These are phyloP conservation scores for Monilinia fructicola DNA, from an alignment of 2,329 filamentous ascomycete genomes.

Conservation along the genomic window DNA sequence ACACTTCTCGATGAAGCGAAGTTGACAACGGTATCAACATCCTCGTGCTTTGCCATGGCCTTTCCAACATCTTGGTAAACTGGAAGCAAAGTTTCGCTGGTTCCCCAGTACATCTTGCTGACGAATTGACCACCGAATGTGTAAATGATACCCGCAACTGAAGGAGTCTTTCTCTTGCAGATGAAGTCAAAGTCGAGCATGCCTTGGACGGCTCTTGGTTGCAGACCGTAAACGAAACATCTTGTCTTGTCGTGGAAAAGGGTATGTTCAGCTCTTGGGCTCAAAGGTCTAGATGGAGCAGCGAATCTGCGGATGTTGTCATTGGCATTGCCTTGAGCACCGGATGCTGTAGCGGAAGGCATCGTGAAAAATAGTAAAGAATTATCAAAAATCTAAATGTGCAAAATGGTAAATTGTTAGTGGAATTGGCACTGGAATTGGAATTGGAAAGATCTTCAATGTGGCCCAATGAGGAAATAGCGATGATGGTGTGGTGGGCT, in stretches of 20 bases:
- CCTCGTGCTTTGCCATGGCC: conserved; percentile 92
- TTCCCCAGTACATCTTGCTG: conserved; percentile 99
- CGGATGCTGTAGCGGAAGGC: conserved; percentile 31
- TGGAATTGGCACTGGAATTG: conserved; percentile 28
- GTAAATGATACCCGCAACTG: conserved; percentile 99
- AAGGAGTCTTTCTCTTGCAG: conserved; percentile 96
- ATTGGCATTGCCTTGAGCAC: conserved; percentile 68
- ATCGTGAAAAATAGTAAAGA: conserved; percentile 18
- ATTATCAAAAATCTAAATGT: conserved; percentile 23
- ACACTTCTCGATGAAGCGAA: conserved; percentile 98
- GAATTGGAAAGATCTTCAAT: conserved; percentile 25
- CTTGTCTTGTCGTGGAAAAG: conserved; percentile 99
- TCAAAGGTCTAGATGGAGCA: conserved; percentile 87
- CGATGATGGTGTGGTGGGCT: conserved; percentile 10
- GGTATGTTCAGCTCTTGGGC: conserved; percentile 81
- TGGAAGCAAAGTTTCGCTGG: conserved; percentile 95
- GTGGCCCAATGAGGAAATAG: conserved; percentile 9
- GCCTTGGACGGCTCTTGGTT: conserved; percentile 87
- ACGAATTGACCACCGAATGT: conserved; percentile 99
- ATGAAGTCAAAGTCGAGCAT: conserved; percentile 99
- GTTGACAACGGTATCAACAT: conserved; percentile 98
- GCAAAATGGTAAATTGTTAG: conserved; percentile 26
- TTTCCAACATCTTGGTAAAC: conserved; percentile 95
- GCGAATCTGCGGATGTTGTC: conserved; percentile 98
- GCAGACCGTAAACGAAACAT: conserved; percentile 99